Evolutionary conservation across 768 basidiomycete species (phyloP).

Genomic region (Filobasidium floriforme): DNA sequence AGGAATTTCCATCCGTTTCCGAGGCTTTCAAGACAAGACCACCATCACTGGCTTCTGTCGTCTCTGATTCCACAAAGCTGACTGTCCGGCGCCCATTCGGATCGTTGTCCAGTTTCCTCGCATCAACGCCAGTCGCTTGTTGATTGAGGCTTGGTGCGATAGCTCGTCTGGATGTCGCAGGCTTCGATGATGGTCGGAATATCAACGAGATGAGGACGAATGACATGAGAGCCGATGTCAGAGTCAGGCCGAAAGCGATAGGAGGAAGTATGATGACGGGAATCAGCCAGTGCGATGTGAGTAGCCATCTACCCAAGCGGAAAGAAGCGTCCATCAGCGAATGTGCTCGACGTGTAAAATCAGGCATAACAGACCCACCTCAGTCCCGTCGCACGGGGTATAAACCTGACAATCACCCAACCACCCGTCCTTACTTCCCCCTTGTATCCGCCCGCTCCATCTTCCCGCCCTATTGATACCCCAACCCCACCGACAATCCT

Average conservation of each 20-base stretch:
- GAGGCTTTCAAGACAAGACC: not conserved
- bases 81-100: not conserved
- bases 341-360: too few relatives aligned
- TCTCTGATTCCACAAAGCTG: not conserved
- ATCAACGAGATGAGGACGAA: slow-evolving; percentile 35
- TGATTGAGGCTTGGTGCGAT: not conserved
- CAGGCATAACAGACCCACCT: slow-evolving; percentile 23
- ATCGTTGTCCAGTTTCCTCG: not conserved
- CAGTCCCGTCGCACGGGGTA: slow-evolving; percentile 38
- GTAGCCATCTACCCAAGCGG: slow-evolving; percentile 30
- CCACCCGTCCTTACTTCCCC: slow-evolving; percentile 43
- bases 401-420: slow-evolving; percentile 42
- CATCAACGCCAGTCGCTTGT: not conserved
- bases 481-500: slow-evolving; percentile 16
- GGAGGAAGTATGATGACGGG: slow-evolving; percentile 42
- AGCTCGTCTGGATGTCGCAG: not conserved
- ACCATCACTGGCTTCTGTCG: not conserved
- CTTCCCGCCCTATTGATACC: slow-evolving; percentile 21
- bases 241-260: slow-evolving; percentile 35
- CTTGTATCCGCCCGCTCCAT: slow-evolving; percentile 15
- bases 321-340: not conserved
- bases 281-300: slow-evolving; percentile 38
- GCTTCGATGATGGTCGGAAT: slow-evolving; percentile 1
- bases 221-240: slow-evolving; percentile 36
- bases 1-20: not conserved